Percentiles rank a stretch among this genome's conserved stretches.
These are phyloP conservation scores for Jacaranda copaia DNA, from an alignment of 257 asterid genomes.

Conservation along the genomic window DNA sequence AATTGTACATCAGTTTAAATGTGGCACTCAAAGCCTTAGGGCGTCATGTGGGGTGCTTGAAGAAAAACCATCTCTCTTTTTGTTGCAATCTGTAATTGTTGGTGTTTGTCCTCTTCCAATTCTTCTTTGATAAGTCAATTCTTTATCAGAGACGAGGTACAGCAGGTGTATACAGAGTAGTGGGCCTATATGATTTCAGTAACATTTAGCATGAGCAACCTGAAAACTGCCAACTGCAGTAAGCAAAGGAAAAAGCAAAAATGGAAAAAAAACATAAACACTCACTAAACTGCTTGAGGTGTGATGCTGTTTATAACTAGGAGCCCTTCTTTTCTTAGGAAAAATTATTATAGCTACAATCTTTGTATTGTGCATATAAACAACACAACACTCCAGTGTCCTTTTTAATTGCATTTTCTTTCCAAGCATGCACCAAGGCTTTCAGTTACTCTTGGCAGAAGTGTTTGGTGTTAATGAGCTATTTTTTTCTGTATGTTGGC, in stretches of 20 bases:
- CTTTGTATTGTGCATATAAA: slow-evolving; percentile 5
- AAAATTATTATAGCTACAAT: slow-evolving; percentile 10
- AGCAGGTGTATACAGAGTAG: not conserved
- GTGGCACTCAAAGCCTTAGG: not conserved
- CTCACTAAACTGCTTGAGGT: slow-evolving; percentile 22
- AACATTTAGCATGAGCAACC: not conserved
- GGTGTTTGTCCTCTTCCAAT: not conserved
- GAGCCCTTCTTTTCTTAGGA: slow-evolving; percentile 4
- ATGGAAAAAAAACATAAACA: not conserved
- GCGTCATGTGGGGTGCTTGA: not conserved
- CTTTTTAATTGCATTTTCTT: slow-evolving; percentile 7
- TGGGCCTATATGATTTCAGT: not conserved
- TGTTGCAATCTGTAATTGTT: not conserved
- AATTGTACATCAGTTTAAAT: slow-evolving; percentile 17
- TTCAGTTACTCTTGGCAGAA: slow-evolving; percentile 17
- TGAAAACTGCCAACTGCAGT: not conserved
- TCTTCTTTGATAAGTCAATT: not conserved
- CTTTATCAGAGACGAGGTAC: slow-evolving; percentile 2
- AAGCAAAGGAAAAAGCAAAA: not conserved
- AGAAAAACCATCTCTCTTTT: not conserved
- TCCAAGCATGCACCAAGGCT: not conserved
- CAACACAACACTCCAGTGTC: not conserved
- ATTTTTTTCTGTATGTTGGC: slow-evolving; percentile 5
- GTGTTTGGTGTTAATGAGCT: slow-evolving; percentile 30
- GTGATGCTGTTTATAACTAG: slow-evolving; percentile 23